These are phyloP conservation scores for Penicillium antarcticum DNA, from an alignment of 495 filamentous ascomycete species.

Conservation along the genomic window DNA sequence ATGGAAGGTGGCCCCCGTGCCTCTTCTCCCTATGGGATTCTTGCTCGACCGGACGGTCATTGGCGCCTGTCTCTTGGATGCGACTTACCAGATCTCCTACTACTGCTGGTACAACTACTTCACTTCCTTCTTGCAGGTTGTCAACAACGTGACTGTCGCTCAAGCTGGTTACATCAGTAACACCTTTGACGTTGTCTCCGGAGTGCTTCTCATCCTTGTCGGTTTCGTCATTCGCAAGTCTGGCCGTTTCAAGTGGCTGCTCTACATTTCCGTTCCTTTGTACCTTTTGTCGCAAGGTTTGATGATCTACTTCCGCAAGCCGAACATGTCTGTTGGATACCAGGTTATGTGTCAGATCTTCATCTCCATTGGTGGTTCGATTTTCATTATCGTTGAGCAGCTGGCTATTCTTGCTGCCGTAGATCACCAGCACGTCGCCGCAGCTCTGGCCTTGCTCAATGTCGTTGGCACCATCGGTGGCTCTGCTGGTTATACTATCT, in stretches of 20 bases:
- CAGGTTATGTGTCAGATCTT: slow-evolving; percentile 68
- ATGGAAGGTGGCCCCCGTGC: slow-evolving; percentile 40
- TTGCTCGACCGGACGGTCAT: slow-evolving; percentile 47
- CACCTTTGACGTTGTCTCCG: slow-evolving; percentile 41
- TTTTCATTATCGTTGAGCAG: slow-evolving; percentile 54
- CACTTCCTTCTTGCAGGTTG: slow-evolving; percentile 63
- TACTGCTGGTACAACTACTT: slow-evolving; percentile 39
- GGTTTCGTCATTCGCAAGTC: slow-evolving; percentile 47
- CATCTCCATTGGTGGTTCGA: slow-evolving; percentile 56
- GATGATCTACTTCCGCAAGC: slow-evolving; percentile 59
- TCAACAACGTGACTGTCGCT: slow-evolving; percentile 50
- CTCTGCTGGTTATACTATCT: slow-evolving; percentile 56
- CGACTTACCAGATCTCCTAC: slow-evolving; percentile 48
- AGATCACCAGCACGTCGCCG: slow-evolving; percentile 58
- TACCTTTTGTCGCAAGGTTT: slow-evolving; percentile 49
- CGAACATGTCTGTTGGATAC: slow-evolving; percentile 51
- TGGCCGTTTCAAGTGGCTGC: slow-evolving; percentile 45
- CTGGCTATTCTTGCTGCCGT: slow-evolving; percentile 61
- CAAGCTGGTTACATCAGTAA: slow-evolving; percentile 49
- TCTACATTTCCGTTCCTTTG: slow-evolving; percentile 53
- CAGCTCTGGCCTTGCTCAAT: slow-evolving; percentile 54
- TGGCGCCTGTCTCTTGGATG: slow-evolving; percentile 52
- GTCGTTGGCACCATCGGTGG: slow-evolving; percentile 59
- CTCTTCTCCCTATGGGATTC: slow-evolving; percentile 51
- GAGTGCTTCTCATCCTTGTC: slow-evolving; percentile 35